Percentiles rank a stretch among this genome's conserved stretches.
Evolutionary conservation across 1,139 yeast genomes (phyloP).

Genomic region (Suhomyces yuchorum): DNA sequence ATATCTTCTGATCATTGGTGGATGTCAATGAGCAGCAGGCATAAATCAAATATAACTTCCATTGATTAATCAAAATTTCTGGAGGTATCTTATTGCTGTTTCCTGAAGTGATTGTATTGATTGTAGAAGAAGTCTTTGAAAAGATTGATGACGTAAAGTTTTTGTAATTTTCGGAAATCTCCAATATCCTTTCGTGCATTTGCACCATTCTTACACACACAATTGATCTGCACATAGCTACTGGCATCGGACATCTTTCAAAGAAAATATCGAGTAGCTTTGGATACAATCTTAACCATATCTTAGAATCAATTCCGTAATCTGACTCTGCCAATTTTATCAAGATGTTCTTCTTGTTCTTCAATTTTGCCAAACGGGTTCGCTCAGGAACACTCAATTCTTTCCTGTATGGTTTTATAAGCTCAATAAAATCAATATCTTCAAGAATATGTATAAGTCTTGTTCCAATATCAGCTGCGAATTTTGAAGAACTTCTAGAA

Average conservation of each 20-base stretch:
- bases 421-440: constrained; percentile 64
- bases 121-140: constrained; percentile 26
- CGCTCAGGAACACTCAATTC: constrained; percentile 82
- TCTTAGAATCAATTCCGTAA: constrained; percentile 91
- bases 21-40: constrained; percentile 92
- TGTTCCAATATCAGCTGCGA: constrained; percentile 78
- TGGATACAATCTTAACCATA: constrained; percentile 92
- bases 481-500: constrained; percentile 64
- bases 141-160: constrained; percentile 46
- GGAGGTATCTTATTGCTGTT: constrained; percentile 50
- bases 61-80: constrained; percentile 77
- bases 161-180: constrained; percentile 56
- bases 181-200: constrained; percentile 77
- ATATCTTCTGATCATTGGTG: constrained; percentile 76
- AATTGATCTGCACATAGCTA: constrained; percentile 90
- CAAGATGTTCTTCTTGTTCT: constrained; percentile 63
- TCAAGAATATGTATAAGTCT: constrained; percentile 80
- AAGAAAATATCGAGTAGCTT: constrained; percentile 70
- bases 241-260: constrained; percentile 86
- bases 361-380: constrained; percentile 65
- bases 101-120: constrained; percentile 40
- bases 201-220: constrained; percentile 89
- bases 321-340: constrained; percentile 83
- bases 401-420: constrained; percentile 60
- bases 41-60: constrained; percentile 85